phyloP scores from a whole-genome alignment of 768 basidiomycete genomes.

The Cubamyces sp. region DNA sequence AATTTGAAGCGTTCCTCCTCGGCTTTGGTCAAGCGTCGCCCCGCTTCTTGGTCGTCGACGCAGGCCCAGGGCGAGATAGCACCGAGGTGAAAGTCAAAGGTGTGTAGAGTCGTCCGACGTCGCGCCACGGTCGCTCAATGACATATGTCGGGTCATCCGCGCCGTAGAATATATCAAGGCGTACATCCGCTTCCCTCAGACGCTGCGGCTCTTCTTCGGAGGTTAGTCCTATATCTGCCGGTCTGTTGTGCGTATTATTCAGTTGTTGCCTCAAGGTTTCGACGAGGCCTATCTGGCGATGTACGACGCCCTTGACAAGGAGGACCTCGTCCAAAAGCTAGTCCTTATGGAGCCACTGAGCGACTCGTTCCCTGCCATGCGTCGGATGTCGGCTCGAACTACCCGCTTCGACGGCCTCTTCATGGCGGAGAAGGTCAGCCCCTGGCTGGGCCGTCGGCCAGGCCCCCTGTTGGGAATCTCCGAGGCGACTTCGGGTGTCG shows the following conservation, averaged over 20 bases:
- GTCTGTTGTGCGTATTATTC: not conserved
- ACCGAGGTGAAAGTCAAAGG: conserved; percentile 75
- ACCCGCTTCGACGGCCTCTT: conserved; percentile 58
- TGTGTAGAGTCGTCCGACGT: conserved; percentile 31
- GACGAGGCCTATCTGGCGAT: conserved; percentile 39
- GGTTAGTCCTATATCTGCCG: conserved; percentile 44
- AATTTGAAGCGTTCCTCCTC: conserved; percentile 63
- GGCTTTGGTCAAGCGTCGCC: conserved; percentile 76
- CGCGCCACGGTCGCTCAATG: not conserved
- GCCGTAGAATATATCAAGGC: conserved; percentile 69
- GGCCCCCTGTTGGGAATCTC: conserved; percentile 43
- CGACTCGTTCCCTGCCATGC: conserved; percentile 47
- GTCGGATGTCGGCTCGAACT: conserved; percentile 53
- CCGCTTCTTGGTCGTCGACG: conserved; percentile 71
- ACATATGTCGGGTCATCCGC: not conserved
- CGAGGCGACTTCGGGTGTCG: conserved; percentile 37
- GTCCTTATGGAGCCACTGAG: conserved; percentile 59
- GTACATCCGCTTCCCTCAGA: conserved; percentile 73
- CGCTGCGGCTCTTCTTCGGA: conserved; percentile 71
- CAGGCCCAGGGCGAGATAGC: conserved; percentile 63
- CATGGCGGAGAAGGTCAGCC: conserved; percentile 44
- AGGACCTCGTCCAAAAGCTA: conserved; percentile 68
- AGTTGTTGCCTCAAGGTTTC: conserved; percentile 6
- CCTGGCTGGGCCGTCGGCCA: conserved; percentile 49
- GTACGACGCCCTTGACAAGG: conserved; percentile 60